These are phyloP conservation scores for Kluyveromyces lactis DNA, from an alignment of 805 yeast species.

Conservation along the genomic window DNA sequence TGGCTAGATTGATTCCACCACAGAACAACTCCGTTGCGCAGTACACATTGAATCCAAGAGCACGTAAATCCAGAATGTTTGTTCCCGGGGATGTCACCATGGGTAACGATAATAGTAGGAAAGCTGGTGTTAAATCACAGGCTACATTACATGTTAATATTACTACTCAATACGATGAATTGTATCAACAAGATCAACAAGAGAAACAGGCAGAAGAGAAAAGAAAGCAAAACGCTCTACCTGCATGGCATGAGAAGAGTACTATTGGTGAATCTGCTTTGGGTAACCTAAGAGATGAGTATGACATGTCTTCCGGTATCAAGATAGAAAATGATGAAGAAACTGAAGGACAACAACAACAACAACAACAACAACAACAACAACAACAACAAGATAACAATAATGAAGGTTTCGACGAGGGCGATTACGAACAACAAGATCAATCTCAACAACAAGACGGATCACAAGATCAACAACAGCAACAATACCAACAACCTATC, in stretches of 20 bases:
- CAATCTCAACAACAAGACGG: not conserved
- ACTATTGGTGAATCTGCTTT: slow-evolving; percentile 69
- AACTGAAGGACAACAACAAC: slow-evolving; percentile 14
- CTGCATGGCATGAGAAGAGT: slow-evolving; percentile 90
- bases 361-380: not conserved
- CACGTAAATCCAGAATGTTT: slow-evolving; percentile 36
- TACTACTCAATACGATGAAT: slow-evolving; percentile 77
- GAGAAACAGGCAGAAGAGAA: slow-evolving; percentile 60
- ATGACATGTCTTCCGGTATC: slow-evolving; percentile 23
- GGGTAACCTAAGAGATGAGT: slow-evolving; percentile 48
- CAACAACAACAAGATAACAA: slow-evolving; percentile 1
- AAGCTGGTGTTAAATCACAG: slow-evolving; percentile 56
- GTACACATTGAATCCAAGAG: slow-evolving; percentile 51
- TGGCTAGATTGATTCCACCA: slow-evolving; percentile 79
- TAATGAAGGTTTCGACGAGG: slow-evolving; percentile 3
- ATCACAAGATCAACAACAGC: not conserved
- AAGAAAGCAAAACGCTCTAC: slow-evolving; percentile 87
- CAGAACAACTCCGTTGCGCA: slow-evolving; percentile 60
- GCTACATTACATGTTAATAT: slow-evolving; percentile 88
- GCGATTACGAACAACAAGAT: slow-evolving; percentile 2
- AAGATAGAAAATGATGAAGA: slow-evolving; percentile 12
- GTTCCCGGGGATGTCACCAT: slow-evolving; percentile 30
- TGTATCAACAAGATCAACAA: slow-evolving; percentile 53
- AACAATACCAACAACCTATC: slow-evolving; percentile 1
- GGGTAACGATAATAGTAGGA: slow-evolving; percentile 35